These are phyloP conservation scores for Heracleum sosnowskyi DNA, from an alignment of 129 eudicot species.

Conservation along the genomic window DNA sequence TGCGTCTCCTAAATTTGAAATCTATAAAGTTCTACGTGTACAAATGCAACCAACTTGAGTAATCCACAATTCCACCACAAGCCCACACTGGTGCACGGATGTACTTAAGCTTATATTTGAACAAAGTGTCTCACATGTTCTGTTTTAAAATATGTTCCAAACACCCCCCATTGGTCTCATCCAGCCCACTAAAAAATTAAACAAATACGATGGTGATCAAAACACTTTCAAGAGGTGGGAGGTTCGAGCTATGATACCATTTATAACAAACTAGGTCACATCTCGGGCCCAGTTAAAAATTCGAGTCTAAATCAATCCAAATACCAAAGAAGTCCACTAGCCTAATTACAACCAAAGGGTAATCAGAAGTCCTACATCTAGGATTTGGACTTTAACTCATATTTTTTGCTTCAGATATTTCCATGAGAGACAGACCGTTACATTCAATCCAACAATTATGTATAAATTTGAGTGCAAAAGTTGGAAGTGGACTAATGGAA, in stretches of 20 bases:
- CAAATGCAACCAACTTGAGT: not conserved
- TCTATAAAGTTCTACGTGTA: not conserved
- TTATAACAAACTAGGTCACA: not conserved
- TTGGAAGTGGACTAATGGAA: not conserved
- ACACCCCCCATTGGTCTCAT: not conserved
- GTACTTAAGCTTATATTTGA: too few relatives aligned
- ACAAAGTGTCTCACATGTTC: too few relatives aligned
- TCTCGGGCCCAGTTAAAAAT: not conserved
- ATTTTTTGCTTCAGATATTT: too few relatives aligned
- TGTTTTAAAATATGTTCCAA: not conserved
- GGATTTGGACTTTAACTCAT: too few relatives aligned
- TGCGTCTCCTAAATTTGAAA: not conserved
- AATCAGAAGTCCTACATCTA: not conserved
- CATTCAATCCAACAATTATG: not conserved
- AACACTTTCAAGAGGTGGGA: not conserved
- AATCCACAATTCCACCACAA: not conserved
- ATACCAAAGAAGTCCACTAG: not conserved
- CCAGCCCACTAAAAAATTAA: not conserved
- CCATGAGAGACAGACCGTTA: too few relatives aligned
- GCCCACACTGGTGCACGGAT: too few relatives aligned
- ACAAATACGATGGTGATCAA: not conserved
- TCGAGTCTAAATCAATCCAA: not conserved
- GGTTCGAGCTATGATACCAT: not conserved
- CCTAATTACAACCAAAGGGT: not conserved
- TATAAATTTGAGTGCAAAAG: not conserved